Evolutionary conservation across 2,329 filamentous ascomycete genomes (phyloP).

Genomic region (Corinectria fuckeliana): DNA sequence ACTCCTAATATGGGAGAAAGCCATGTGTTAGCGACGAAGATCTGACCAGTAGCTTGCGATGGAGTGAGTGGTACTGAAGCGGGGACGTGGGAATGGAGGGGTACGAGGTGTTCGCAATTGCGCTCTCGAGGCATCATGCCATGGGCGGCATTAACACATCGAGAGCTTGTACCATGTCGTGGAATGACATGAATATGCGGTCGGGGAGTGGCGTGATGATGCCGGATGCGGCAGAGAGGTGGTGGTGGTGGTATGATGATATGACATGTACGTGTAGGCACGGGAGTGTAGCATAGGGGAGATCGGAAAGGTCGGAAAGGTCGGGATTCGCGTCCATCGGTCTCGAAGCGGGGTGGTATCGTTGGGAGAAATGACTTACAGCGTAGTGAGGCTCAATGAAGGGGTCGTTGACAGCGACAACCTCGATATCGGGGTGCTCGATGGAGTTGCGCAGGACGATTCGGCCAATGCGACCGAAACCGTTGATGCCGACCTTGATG

Average conservation of each 20-base stretch:
- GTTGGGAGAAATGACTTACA: conserved; percentile 65
- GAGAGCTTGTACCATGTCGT: background rate
- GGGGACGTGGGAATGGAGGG: conserved; percentile 5
- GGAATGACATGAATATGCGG: background rate
- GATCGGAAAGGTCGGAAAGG: background rate
- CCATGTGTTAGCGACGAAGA: conserved; percentile 2
- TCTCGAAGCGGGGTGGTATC: conserved; percentile 1
- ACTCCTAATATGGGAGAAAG: conserved; percentile 66
- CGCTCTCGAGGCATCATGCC: background rate
- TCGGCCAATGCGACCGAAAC: conserved; percentile 99
- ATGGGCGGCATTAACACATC: background rate
- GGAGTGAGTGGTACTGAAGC: background rate
- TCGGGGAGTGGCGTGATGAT: conserved; percentile 1
- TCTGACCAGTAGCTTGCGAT: conserved; percentile 15
- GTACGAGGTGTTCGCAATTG: background rate
- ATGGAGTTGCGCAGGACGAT: conserved; percentile 99
- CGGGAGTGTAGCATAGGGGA: background rate
- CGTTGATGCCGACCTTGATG: conserved; percentile 95
- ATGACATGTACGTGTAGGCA: conserved; percentile 8
- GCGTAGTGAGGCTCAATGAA: conserved; percentile 99
- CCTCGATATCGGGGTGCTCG: conserved; percentile 86
- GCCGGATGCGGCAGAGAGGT: background rate
- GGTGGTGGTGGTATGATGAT: conserved; percentile 13
- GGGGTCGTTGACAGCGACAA: conserved; percentile 98
- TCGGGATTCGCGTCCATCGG: conserved; percentile 20